Evolutionary conservation across 2,329 filamentous ascomycete species (phyloP).

Genomic region (Aspergillus latus): DNA sequence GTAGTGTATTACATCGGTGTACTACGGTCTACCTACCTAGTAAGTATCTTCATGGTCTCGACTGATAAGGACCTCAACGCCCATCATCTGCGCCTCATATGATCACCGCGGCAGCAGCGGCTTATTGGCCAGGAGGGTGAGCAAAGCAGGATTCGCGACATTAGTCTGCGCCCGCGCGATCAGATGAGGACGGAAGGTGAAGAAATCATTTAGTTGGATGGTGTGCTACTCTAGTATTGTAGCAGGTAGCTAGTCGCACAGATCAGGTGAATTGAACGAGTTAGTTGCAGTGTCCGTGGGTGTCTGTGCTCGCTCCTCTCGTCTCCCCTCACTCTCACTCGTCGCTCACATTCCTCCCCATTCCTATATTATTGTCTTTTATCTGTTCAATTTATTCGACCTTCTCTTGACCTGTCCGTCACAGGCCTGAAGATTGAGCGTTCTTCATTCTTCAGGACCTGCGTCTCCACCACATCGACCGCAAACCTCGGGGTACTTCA

Average conservation of each 20-base stretch:
- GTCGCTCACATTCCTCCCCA: background rate
- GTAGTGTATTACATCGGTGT: too few relatives aligned
- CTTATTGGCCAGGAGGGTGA: background rate
- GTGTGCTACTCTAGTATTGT: background rate
- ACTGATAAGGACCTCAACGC: background rate
- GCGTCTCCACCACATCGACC: background rate
- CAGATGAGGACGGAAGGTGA: background rate
- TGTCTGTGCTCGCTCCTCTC: background rate
- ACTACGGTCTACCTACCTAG: too few relatives aligned
- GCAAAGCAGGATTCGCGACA: constrained; percentile 8
- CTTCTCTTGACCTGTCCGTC: background rate
- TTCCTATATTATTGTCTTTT: background rate
- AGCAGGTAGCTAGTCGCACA: background rate
- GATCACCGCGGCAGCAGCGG: constrained; percentile 10
- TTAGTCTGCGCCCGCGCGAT: background rate
- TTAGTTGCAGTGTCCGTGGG: background rate
- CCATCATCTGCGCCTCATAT: background rate
- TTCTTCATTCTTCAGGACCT: background rate
- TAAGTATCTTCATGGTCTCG: background rate
- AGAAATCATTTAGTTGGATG: background rate
- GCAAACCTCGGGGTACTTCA: background rate
- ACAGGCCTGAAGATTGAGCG: background rate
- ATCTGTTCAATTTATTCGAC: background rate
- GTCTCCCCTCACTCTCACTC: background rate
- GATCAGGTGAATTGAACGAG: too few relatives aligned